Evolutionary conservation across 495 filamentous ascomycete genomes (phyloP), one percentile per base, ranked within the genome.

Genomic region (Penicillium samsonianum): DNA sequence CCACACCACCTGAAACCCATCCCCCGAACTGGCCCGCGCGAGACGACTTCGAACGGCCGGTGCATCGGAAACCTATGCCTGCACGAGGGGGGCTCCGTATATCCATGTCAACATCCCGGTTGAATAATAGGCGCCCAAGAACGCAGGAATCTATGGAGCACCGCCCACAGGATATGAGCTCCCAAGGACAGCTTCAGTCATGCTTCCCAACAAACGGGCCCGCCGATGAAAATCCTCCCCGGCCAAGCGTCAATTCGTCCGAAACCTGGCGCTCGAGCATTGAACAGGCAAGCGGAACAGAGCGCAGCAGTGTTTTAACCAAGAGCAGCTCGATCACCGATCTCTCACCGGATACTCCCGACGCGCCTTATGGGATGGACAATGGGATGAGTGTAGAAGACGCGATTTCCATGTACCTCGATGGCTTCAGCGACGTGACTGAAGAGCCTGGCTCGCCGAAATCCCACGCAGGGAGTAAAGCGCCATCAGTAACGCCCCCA

Each of bases 341-440:
- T 53, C 65, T 75, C 9, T 89, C 82, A n/a, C 78, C 83, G 31
- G 79, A 90, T 47, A 78, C 74, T 28, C 80, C 75, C 57, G 77
- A 80, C 53, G 74, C 69, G n/a, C 74, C 78, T 54, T 81, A 79
- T 38, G 76, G 79, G 8, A 81, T 80, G 38, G 87, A 90, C 55
- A 87, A 84, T 55, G 86, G 84, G 5, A 88, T 92, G 80, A 96
- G 87, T 58, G 83, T 96, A 3, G 92, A 98, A 61, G 92, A 96
- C 76, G 88, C 90, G 8, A 94, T 96, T 73, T 90, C 87, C 16
- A 92, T 96, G 89, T 96, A 96, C 67, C 87, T 89, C 53, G 84
- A 87, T 60, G 91, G 92, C 0, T 93, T 94, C 73, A 78, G 78
- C 53, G 87, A 89, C 44, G 71, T 79, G 38, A 73, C 77, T 2